These are phyloP conservation scores for Chlorella sp. DNA, from an alignment of 139 green algal species.

Conservation along the genomic window DNA sequence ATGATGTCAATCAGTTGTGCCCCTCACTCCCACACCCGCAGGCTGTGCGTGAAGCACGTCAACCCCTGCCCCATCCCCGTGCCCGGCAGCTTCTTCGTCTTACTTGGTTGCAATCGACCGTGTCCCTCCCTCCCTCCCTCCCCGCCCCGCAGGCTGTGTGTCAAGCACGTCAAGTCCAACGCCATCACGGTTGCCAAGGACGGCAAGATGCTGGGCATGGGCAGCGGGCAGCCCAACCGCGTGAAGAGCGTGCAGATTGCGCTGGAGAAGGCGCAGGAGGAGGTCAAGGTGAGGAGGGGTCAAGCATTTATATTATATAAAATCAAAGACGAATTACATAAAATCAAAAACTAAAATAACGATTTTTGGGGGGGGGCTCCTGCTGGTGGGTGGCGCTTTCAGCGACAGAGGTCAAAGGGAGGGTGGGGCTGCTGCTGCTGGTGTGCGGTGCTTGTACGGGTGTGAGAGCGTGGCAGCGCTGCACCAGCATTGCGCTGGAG, in stretches of 20 bases:
- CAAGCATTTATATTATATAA: too few species aligned
- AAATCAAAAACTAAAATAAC: too few species aligned
- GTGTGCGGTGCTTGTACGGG: neutral
- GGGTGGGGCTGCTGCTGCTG: too few species aligned
- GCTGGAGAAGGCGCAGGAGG: constrained; percentile 93
- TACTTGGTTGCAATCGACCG: too few species aligned
- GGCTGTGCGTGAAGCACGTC: constrained; percentile 96
- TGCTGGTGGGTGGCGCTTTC: too few species aligned
- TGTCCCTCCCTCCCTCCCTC: neutral
- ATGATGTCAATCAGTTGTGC: too few species aligned
- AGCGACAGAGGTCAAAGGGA: constrained; percentile 17
- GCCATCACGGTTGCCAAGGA: constrained; percentile 98
- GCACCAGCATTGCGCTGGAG: constrained; percentile 74
- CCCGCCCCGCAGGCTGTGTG: constrained; percentile 55
- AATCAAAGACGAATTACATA: too few species aligned
- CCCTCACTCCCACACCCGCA: neutral
- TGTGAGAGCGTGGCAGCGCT: neutral
- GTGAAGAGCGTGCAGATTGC: constrained; percentile 95
- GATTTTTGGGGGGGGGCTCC: too few species aligned
- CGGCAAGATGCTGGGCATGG: constrained; percentile 95
- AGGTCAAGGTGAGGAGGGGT: constrained; percentile 65
- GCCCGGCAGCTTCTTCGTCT: too few species aligned
- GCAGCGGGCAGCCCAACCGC: constrained; percentile 98
- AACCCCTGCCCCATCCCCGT: constrained; percentile 99
- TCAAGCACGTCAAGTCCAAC: constrained; percentile 99